Conservation (phyloP, 768 basidiomycete species). For the Phaffia australis region DNA sequence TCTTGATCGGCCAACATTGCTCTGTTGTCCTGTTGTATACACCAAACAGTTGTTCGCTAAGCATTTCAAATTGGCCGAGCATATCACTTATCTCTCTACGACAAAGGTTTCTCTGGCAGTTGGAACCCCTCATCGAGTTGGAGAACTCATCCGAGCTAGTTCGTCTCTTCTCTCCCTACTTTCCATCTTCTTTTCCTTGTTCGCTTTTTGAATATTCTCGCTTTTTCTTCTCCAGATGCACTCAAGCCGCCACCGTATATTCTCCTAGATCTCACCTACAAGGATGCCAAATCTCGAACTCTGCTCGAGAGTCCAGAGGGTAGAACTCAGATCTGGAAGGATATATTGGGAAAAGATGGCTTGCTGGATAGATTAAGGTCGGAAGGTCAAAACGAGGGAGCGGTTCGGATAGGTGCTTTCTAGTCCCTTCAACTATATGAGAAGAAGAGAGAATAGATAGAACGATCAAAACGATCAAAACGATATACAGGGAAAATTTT, state of each 20-base stretch:
- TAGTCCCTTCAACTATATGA: too few relatives aligned
- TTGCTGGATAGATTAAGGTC: too few relatives aligned
- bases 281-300: constrained; percentile 18
- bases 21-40: background rate
- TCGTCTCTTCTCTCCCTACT: background rate
- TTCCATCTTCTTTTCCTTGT: background rate
- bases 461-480: too few relatives aligned
- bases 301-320: constrained; percentile 22
- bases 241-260: constrained; percentile 19
- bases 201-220: background rate
- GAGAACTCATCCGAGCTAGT: constrained; percentile 23
- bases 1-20: background rate
- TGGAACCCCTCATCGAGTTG: constrained; percentile 25
- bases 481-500: too few relatives aligned
- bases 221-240: background rate
- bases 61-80: constrained; percentile 25
- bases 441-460: too few relatives aligned
- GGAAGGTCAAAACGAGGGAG: too few relatives aligned
- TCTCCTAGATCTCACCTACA: constrained; percentile 19
- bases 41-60: constrained; percentile 22
- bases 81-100: constrained; percentile 18
- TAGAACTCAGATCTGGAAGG: constrained; percentile 13
- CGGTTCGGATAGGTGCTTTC: too few relatives aligned
- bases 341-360: constrained; percentile 1
- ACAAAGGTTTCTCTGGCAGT: constrained; percentile 24